Evolutionary conservation across 768 basidiomycete genomes (phyloP).

Genomic region (Paxillus ammoniavirescens): DNA sequence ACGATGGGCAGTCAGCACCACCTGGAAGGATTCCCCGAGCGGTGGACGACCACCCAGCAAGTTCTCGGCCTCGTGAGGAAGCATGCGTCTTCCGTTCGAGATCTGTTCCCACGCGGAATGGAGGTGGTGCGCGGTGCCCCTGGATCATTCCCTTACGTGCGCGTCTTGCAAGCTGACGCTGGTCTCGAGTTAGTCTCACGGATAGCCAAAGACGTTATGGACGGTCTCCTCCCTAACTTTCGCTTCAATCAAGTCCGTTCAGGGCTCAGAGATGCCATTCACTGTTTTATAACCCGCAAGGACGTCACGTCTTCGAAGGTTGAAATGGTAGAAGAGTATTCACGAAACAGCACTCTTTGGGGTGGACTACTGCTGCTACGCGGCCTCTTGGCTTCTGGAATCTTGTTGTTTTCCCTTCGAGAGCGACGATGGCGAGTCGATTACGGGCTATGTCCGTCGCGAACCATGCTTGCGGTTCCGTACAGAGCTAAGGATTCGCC

Average conservation of each 20-base stretch:
- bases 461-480: conserved; percentile 50
- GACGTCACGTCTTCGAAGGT: conserved; percentile 1
- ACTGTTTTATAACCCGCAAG: conserved; percentile 22
- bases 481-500: conserved; percentile 55
- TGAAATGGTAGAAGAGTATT: conserved; percentile 10
- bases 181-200: background rate
- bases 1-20: conserved; percentile 38
- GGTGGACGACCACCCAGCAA: conserved; percentile 42
- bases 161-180: conserved; percentile 1
- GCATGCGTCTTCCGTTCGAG: background rate
- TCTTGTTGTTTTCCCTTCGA: conserved; percentile 38
- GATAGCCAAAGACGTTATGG: conserved; percentile 15
- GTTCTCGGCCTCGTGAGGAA: conserved; percentile 31
- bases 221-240: conserved; percentile 13
- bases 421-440: conserved; percentile 50
- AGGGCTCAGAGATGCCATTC: conserved; percentile 15
- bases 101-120: background rate
- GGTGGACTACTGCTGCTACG: conserved; percentile 41
- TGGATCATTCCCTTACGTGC: conserved; percentile 3
- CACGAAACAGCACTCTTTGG: conserved; percentile 27
- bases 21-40: conserved; percentile 40
- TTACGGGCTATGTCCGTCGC: conserved; percentile 43
- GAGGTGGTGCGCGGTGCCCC: background rate
- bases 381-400: conserved; percentile 41
- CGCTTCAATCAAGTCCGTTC: conserved; percentile 17